Conservation (phyloP, 495 filamentous ascomycete genomes). For the Neurospora tetraspora region DNA sequence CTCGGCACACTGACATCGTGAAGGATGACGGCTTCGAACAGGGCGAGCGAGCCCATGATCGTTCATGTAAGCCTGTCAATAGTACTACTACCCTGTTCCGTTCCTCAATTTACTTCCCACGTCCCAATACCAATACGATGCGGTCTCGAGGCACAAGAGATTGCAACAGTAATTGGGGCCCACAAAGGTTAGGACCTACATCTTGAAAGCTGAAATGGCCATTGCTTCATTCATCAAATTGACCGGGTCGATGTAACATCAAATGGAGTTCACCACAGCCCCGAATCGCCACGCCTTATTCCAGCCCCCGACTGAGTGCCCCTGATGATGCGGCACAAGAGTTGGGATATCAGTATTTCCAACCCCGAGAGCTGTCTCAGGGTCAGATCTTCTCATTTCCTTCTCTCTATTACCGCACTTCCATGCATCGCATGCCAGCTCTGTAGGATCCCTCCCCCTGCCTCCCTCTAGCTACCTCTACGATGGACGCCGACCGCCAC, state of each 20-base stretch:
- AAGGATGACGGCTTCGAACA: neutral
- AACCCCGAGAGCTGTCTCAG: neutral
- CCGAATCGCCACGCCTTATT: neutral
- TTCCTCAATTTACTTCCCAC: neutral
- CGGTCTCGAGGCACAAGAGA: too few relatives aligned
- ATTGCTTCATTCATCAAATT: neutral
- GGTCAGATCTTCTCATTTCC: neutral
- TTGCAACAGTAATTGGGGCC: neutral
- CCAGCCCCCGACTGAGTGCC: neutral
- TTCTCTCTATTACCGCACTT: neutral
- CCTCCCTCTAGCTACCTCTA: neutral
- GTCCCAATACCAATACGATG: neutral
- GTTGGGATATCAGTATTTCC: neutral
- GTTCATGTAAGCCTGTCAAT: neutral
- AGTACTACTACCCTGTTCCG: neutral
- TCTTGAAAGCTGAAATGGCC: neutral
- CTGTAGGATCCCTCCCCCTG: neutral
- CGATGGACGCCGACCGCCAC: neutral
- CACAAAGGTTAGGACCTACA: rapidly evolving
- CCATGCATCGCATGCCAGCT: neutral
- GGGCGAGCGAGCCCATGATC: too few relatives aligned
- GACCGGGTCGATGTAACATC: neutral
- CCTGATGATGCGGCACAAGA: neutral
- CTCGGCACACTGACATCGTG: neutral
- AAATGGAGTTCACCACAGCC: neutral